Conservation (phyloP, 148 eudicot species). For the Silene uniflora region DNA sequence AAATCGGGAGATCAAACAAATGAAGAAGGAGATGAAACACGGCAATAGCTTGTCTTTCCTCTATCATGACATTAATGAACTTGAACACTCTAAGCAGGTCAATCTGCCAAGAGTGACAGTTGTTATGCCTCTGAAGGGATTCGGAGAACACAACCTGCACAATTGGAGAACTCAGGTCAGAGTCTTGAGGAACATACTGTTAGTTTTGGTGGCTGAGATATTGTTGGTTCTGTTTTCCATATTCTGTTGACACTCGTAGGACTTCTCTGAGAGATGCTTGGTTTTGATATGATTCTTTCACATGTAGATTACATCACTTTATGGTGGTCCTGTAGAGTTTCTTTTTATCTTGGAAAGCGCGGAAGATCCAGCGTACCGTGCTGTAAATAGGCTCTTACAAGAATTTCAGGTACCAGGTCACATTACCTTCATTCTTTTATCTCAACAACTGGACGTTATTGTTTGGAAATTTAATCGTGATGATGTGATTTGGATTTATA, state of each 20-base stretch:
- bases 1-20: slow-evolving; percentile 72
- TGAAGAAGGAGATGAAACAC: slow-evolving; percentile 45
- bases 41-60: slow-evolving; percentile 86
- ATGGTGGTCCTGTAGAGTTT: slow-evolving; percentile 85
- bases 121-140: slow-evolving; percentile 96
- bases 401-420: slow-evolving; percentile 54
- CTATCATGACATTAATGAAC: slow-evolving; percentile 64
- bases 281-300: slow-evolving; percentile 10
- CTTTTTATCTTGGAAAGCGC: slow-evolving; percentile 82
- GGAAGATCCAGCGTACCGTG: slow-evolving; percentile 85
- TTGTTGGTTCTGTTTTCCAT: not conserved
- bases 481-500: not conserved
- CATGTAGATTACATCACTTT: slow-evolving; percentile 77
- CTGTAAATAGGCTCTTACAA: slow-evolving; percentile 54
- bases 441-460: not conserved
- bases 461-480: too few species aligned
- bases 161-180: slow-evolving; percentile 96
- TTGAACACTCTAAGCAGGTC: slow-evolving; percentile 80
- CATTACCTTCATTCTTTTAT: slow-evolving; percentile 3
- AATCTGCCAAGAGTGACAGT: slow-evolving; percentile 77
- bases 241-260: too few species aligned
- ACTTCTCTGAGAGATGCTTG: slow-evolving; percentile 3
- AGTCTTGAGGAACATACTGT: not conserved
- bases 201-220: slow-evolving; percentile 2
- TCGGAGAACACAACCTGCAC: slow-evolving; percentile 91